Evolutionary conservation across 345 rosid species (phyloP), one percentile per base, ranked within the genome.

Genomic region (Dimocarpus longan): DNA sequence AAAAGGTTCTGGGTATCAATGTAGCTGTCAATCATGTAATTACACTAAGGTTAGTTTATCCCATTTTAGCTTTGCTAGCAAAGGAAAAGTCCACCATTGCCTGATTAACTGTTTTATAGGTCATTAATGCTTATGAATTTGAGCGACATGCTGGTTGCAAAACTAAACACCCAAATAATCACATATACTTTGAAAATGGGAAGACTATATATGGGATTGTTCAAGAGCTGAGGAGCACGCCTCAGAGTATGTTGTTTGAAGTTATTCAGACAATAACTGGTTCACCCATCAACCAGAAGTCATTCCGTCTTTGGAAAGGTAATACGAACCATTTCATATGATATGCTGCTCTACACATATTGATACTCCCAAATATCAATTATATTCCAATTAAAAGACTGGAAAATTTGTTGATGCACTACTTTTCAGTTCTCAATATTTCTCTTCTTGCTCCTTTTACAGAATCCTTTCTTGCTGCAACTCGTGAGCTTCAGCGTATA

Each of bases 81-180:
- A 40, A 48, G 56, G 12, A 11, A 76, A 8, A 72, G 21, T 11
- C 2, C 5, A 37, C 43, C 5, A 50, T 44, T 80, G 28, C 9
- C 64, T 81, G 57, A 66, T 71, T 52, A 64, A 63, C 54, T 39
- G 42, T 50, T 78, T 81, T 22, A 11, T 50, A 87, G 90, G 87
- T 89, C 22, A 79, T 87, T 54, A 89, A 89, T 81, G 92, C 90
- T 37, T 89, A 77, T 69, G 88, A 87, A 81, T 89, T 87, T 78
- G 92, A 89, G 86, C 86, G 84, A n/a, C 92, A 87, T 83, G 92
- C 91, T 74, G 82, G 83, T 80, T 86, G 91, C 89, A 88, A 88
- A 84, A 88, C 91, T 16, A 86, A 88, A 70, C 92, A 89, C 74
- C 90, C 92, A 64, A 89, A 89, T 70, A 87, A 87, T 84, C 92